phyloP scores from a whole-genome alignment of 106 monocot genomes.

The Chionographis japonica region DNA sequence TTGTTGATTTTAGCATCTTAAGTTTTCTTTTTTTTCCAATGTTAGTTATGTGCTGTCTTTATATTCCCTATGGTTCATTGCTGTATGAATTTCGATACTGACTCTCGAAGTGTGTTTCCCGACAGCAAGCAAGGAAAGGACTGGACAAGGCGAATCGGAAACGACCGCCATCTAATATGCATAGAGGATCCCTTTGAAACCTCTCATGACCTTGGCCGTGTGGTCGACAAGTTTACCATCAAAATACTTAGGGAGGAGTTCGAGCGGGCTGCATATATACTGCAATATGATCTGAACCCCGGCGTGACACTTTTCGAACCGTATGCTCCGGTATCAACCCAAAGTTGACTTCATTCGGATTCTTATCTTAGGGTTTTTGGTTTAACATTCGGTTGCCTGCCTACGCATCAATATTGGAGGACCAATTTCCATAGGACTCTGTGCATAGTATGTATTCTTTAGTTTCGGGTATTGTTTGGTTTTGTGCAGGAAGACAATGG shows the following conservation, averaged over 20 bases:
- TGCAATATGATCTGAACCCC: constrained; percentile 69
- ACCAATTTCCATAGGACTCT: too few relatives aligned
- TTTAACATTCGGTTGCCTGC: neutral
- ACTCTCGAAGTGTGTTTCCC: neutral
- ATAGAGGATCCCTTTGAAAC: constrained; percentile 97
- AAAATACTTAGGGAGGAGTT: constrained; percentile 92
- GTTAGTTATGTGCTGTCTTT: too few relatives aligned
- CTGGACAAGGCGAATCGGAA: constrained; percentile 92
- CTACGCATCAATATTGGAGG: too few relatives aligned
- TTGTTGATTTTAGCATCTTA: too few relatives aligned
- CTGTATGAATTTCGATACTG: neutral
- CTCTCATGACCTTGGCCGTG: constrained; percentile 89
- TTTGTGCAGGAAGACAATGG: too few relatives aligned
- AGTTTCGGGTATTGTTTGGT: too few relatives aligned
- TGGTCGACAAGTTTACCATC: constrained; percentile 81
- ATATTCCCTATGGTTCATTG: neutral
- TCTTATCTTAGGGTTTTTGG: too few relatives aligned
- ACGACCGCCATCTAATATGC: constrained; percentile 90
- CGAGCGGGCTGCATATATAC: constrained; percentile 80
- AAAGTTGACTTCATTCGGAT: neutral
- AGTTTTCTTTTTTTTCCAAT: too few relatives aligned
- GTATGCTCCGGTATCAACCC: constrained; percentile 29
- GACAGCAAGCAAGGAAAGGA: constrained; percentile 74
- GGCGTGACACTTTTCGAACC: constrained; percentile 59
- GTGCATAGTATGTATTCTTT: too few relatives aligned